Conservation (phyloP, 495 filamentous ascomycete species). For the Tuber microsphaerosporum region DNA sequence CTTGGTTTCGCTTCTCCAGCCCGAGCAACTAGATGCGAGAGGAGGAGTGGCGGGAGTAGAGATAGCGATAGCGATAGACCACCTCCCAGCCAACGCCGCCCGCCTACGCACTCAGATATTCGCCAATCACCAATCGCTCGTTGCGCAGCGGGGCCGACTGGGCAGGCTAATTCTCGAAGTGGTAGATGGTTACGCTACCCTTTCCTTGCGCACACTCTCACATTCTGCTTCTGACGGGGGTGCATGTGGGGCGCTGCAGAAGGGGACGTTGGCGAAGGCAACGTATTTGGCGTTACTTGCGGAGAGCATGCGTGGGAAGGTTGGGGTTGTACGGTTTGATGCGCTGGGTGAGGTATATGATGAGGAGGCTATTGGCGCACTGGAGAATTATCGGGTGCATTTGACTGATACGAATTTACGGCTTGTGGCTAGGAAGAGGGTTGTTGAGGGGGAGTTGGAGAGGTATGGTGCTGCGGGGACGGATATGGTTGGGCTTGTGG, state of each 20-base stretch:
- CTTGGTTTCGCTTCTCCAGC: neutral
- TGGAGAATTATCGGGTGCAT: conserved; percentile 39
- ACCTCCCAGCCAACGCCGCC: conserved; percentile 36
- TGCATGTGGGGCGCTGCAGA: conserved; percentile 6
- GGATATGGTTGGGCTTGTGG: conserved; percentile 39
- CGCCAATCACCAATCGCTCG: conserved; percentile 16
- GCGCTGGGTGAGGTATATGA: conserved; percentile 38
- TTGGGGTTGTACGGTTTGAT: conserved; percentile 31
- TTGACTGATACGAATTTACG: conserved; percentile 33
- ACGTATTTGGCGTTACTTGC: conserved; percentile 34
- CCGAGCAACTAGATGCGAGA: too few species aligned
- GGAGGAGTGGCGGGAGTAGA: neutral
- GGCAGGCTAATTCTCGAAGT: conserved; percentile 17
- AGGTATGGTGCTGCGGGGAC: conserved; percentile 42
- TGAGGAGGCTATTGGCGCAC: conserved; percentile 32
- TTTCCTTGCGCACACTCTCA: conserved; percentile 14
- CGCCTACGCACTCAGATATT: conserved; percentile 31
- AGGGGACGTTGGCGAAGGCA: conserved; percentile 26
- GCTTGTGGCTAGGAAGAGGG: conserved; percentile 33
- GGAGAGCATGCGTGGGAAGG: conserved; percentile 35
- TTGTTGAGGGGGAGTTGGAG: conserved; percentile 39
- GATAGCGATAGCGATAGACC: conserved; percentile 15
- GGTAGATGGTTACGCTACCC: conserved; percentile 2
- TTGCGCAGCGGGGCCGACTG: conserved; percentile 9
- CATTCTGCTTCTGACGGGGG: conserved; percentile 13